Percentiles rank a stretch among this genome's conserved stretches.
Evolutionary conservation across 2,329 filamentous ascomycete genomes (phyloP).

Genomic region (Teratosphaeria epicoccoides): DNA sequence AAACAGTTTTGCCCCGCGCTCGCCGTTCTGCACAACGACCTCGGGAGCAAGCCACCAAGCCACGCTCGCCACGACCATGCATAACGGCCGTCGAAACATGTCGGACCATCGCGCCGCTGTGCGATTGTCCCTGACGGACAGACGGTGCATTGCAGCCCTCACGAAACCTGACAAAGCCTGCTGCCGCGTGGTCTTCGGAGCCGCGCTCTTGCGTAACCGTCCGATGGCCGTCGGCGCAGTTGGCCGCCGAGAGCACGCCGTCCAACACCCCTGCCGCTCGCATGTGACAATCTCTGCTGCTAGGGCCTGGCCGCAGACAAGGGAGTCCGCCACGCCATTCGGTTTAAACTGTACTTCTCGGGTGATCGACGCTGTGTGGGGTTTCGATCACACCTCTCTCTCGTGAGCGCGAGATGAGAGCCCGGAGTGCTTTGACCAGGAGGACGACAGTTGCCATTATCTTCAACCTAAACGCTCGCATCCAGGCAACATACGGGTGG

Average conservation of each 20-base stretch:
- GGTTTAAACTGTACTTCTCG: conserved; percentile 1
- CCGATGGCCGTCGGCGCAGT: neutral
- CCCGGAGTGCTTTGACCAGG: conserved; percentile 2
- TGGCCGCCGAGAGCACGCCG: neutral
- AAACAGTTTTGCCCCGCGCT: neutral
- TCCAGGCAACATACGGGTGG: conserved; percentile 2
- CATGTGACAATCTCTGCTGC: conserved; percentile 1
- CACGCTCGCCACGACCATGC: neutral
- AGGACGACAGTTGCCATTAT: neutral
- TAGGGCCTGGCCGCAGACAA: neutral
- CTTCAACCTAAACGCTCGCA: neutral
- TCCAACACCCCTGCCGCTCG: conserved; percentile 1
- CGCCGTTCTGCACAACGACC: neutral
- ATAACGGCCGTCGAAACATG: neutral
- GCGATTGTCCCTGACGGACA: neutral
- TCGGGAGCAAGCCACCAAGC: no score
- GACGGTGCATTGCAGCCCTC: neutral
- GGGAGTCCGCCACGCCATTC: neutral
- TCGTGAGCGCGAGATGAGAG: conserved; percentile 1
- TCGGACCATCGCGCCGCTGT: neutral
- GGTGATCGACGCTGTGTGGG: conserved; percentile 5
- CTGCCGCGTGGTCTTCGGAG: neutral
- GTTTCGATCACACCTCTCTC: conserved; percentile 3
- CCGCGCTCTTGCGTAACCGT: neutral
- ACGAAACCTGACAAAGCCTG: neutral